A percentile compares a stretch with the other conserved stretches of the same genome.
phyloP scores from a whole-genome alignment of 106 monocot genomes.

The Dendrobium nobile region DNA sequence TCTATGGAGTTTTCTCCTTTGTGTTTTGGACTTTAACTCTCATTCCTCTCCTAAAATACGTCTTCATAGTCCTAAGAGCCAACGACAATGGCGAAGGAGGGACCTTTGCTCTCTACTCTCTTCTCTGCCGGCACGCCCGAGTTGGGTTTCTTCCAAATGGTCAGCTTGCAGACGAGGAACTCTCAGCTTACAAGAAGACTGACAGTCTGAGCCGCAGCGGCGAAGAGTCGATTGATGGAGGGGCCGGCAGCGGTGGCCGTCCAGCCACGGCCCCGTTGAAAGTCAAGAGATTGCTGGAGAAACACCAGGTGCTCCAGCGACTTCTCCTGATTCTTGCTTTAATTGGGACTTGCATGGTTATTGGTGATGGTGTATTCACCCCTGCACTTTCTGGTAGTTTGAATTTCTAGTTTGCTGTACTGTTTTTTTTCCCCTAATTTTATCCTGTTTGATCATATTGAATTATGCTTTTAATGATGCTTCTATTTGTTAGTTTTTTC shows the following conservation, averaged over 20 bases:
- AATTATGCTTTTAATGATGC: constrained; percentile 1
- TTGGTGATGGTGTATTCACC: constrained; percentile 91
- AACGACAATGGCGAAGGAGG: constrained; percentile 93
- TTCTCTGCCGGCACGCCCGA: constrained; percentile 73
- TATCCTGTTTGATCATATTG: neutral
- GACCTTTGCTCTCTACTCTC: constrained; percentile 86
- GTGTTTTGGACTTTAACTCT: constrained; percentile 93
- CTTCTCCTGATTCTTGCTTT: constrained; percentile 66
- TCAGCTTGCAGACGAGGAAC: constrained; percentile 63
- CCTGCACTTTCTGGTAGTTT: constrained; percentile 79
- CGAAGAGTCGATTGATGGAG: neutral
- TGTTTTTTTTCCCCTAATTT: neutral
- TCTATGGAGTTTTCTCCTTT: constrained; percentile 84
- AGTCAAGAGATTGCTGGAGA: constrained; percentile 56
- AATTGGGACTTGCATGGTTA: constrained; percentile 82
- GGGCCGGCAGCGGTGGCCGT: neutral
- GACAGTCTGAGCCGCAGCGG: constrained; percentile 3
- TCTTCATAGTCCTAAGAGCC: constrained; percentile 74
- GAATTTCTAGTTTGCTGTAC: neutral
- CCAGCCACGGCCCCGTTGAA: neutral
- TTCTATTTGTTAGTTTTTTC: constrained; percentile 64
- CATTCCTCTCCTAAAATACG: constrained; percentile 78
- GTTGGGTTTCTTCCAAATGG: constrained; percentile 59
- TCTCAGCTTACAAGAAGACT: constrained; percentile 50
- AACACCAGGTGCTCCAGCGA: constrained; percentile 49